Conservation (phyloP, 345 rosid species). For the Conringia planisiliqua region DNA sequence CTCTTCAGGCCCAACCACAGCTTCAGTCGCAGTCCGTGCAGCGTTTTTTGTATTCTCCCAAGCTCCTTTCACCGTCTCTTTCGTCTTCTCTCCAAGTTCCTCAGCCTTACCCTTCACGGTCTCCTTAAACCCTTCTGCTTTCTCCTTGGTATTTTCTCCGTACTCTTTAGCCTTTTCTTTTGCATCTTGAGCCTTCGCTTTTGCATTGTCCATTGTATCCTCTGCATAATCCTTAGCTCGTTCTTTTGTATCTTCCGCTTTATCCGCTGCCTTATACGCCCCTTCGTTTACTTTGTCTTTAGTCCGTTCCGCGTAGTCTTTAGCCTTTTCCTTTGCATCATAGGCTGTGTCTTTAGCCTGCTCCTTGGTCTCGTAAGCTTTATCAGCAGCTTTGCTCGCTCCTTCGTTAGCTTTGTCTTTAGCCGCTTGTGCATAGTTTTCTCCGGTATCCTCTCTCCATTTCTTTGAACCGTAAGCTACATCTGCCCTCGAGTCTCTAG, state of each 20-base stretch:
- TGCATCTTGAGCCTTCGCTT: conserved; percentile 17
- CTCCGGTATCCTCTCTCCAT: conserved; percentile 21
- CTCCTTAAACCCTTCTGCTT: conserved; percentile 29
- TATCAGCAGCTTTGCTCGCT: conserved; percentile 24
- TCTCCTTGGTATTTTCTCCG: conserved; percentile 25
- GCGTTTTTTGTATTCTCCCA: conserved; percentile 31
- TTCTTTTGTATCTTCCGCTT: conserved; percentile 27
- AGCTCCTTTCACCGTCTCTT: conserved; percentile 36
- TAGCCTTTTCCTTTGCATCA: conserved; percentile 25
- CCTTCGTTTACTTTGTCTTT: conserved; percentile 24
- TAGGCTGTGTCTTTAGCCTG: conserved; percentile 24
- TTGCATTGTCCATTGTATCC: conserved; percentile 24
- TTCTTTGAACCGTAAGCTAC: conserved; percentile 23
- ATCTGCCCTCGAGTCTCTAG: conserved; percentile 15
- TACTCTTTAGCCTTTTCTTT: conserved; percentile 28
- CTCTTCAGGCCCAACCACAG: conserved; percentile 35
- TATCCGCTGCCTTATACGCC: conserved; percentile 18
- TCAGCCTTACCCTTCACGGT: conserved; percentile 30
- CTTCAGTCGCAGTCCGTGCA: conserved; percentile 21
- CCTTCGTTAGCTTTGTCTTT: conserved; percentile 27
- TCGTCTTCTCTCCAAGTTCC: conserved; percentile 34
- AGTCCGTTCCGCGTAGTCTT: conserved; percentile 21
- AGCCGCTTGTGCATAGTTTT: conserved; percentile 16
- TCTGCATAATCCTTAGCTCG: conserved; percentile 24
- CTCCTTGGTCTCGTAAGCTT: conserved; percentile 25